A percentile compares a stretch with the other conserved stretches of the same genome.
Evolutionary conservation across 2,329 filamentous ascomycete species (phyloP).

Genomic region (Pseudogymnoascus sp.): DNA sequence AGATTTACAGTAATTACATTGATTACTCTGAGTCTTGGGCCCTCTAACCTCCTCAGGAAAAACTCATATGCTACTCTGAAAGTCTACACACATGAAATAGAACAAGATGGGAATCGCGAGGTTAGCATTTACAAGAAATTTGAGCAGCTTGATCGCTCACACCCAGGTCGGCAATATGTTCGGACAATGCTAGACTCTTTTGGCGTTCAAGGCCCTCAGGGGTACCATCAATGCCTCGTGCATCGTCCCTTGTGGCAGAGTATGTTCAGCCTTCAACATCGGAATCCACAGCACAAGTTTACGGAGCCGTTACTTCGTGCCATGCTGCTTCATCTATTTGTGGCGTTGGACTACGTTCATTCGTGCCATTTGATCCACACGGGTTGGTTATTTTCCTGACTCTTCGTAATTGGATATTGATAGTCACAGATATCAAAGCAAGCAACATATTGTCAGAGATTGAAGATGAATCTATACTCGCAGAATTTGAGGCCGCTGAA

Average conservation of each 20-base stretch:
- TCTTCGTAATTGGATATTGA: not conserved
- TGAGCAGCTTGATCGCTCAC: constrained; percentile 7
- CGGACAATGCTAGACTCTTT: constrained; percentile 30
- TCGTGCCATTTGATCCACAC: constrained; percentile 22
- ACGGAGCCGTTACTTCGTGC: constrained; percentile 16
- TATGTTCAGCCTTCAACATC: constrained; percentile 12
- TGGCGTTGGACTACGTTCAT: constrained; percentile 23
- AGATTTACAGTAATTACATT: constrained; percentile 1
- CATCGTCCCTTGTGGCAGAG: constrained; percentile 19
- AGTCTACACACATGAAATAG: not conserved
- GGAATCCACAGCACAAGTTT: constrained; percentile 10
- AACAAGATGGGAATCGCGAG: not conserved
- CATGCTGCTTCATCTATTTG: constrained; percentile 14
- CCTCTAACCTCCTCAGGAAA: not conserved
- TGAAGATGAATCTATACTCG: constrained; percentile 25
- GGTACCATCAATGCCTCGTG: constrained; percentile 19
- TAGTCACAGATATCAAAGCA: constrained; percentile 24
- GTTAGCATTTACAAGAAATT: not conserved
- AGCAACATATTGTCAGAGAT: constrained; percentile 28
- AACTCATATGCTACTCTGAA: not conserved
- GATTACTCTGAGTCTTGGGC: not conserved
- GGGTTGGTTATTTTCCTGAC: constrained; percentile 11
- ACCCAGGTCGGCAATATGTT: constrained; percentile 27
- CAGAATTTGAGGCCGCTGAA: constrained; percentile 25
- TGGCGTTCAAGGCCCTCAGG: constrained; percentile 19